Conservation (phyloP, 768 basidiomycete species). For the Suillus alpinus region DNA sequence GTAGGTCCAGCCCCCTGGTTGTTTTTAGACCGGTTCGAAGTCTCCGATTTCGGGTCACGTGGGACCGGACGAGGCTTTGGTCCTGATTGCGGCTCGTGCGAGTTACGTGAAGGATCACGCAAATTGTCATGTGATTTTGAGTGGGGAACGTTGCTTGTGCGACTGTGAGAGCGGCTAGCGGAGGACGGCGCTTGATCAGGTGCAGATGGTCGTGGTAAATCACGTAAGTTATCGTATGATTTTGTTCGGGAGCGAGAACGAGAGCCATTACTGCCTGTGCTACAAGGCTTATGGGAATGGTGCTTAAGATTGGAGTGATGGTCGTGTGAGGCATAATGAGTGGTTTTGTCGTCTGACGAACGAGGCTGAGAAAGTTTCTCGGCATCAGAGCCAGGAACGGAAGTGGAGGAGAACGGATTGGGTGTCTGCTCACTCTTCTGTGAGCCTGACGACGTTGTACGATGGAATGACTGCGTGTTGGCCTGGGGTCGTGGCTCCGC, state of each 20-base stretch:
- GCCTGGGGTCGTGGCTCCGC: conserved; percentile 20
- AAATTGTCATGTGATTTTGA: conserved; percentile 1
- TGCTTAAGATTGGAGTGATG: conserved; percentile 15
- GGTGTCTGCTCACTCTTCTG: conserved; percentile 22
- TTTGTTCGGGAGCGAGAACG: conserved; percentile 18
- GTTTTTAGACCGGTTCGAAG: conserved; percentile 1
- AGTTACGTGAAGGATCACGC: neutral
- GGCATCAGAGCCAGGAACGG: conserved; percentile 8
- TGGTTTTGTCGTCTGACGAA: conserved; percentile 4
- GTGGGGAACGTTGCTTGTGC: neutral
- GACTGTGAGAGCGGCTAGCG: neutral
- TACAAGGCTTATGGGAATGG: conserved; percentile 11
- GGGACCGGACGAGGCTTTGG: neutral
- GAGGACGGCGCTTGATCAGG: neutral
- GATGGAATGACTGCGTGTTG: conserved; percentile 24
- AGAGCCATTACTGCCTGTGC: conserved; percentile 12
- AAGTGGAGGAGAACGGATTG: conserved; percentile 12
- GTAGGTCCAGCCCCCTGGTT: neutral
- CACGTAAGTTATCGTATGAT: conserved; percentile 22
- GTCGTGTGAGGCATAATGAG: conserved; percentile 8
- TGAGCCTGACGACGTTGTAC: conserved; percentile 30
- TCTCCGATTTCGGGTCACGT: neutral
- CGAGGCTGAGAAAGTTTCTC: conserved; percentile 13
- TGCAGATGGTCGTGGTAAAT: conserved; percentile 15
- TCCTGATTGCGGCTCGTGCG: neutral